Base-by-base conservation (phyloP, 2,329 filamentous ascomycete genomes). In the Xylariaceae sp. region DNA sequence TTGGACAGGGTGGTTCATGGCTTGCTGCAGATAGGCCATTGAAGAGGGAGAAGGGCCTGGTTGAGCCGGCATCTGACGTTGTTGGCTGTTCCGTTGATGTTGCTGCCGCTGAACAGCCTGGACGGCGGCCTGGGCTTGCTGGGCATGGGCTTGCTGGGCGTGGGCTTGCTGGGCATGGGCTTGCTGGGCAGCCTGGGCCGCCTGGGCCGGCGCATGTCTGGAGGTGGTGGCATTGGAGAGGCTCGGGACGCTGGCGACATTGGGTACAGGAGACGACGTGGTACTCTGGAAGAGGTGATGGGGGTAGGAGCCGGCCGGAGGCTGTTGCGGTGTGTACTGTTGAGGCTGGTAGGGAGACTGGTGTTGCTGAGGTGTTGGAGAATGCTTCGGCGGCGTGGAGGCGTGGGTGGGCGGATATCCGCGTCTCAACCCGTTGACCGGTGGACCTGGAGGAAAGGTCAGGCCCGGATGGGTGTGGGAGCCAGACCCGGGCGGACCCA, bases 281-380 rank as follows among this genome's bases (percentile, higher is more conserved):
- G 68, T 56, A 30, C 27, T 29, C 13, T 18, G 56, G 55, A 73
- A 77, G 40, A 77, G 58, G 43, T 72, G 69, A 44, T 72, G 70
- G 14, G 68, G 55, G 42, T 73, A 75, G 14, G 61, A 48, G 38
- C 58, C 59, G 39, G 65, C 61, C 12, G 65, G 58, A 18, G 64
- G 60, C 46, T 71, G 70, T 50, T 75, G 70, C 31, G 71, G 59
- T 35, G 66, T 55, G 52, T 76, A 76, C 38, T 65, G 60, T 43
- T 70, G 67, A 33, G 64, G 50, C 52, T 73, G 70, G 49, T 76
- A 77, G 2, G 71, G 67, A 38, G 71, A 67, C 39, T 69, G 66
- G 47, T 70, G 63, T 43, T 72, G 70, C 42, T 70, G 52, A 19
- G 64, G 64, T 15, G 68, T 67, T 24, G 72, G 67, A 18, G 72